A percentile compares a stretch with the other conserved stretches of the same genome.
Evolutionary conservation across 2,329 filamentous ascomycete genomes (phyloP).

Genomic region (Kalmusia sp.): DNA sequence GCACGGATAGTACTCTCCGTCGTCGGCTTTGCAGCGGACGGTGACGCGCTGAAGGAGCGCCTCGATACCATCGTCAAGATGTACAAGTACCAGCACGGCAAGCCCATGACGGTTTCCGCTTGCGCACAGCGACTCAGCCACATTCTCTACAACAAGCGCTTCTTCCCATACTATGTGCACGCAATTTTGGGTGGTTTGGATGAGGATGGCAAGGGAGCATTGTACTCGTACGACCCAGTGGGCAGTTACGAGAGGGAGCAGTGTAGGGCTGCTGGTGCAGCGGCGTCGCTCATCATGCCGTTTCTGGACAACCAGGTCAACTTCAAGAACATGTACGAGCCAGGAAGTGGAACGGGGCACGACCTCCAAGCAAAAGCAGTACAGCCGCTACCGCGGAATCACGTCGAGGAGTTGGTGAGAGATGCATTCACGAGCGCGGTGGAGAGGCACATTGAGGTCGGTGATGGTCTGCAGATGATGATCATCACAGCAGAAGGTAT

Average conservation of each 20-base stretch:
- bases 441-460: conserved; percentile 98
- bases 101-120: conserved; percentile 91
- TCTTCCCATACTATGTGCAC: conserved; percentile 98
- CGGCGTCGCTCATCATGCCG: conserved; percentile 95
- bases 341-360: conserved; percentile 83
- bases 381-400: conserved; percentile 72
- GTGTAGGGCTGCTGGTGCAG: conserved; percentile 91
- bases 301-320: conserved; percentile 99
- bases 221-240: conserved; percentile 98
- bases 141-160: conserved; percentile 95
- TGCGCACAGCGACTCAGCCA: conserved; percentile 95
- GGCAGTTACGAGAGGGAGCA: conserved; percentile 98
- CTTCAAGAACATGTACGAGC: conserved; percentile 97
- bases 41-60: conserved; percentile 89
- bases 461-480: conserved; percentile 94
- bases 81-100: conserved; percentile 98
- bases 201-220: conserved; percentile 89
- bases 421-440: conserved; percentile 98
- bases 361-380: conserved; percentile 74
- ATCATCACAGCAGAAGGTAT: conserved; percentile 88
- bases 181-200: conserved; percentile 94
- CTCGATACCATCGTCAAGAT: conserved; percentile 96
- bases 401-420: conserved; percentile 87
- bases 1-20: conserved; percentile 90
- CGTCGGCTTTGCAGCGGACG: conserved; percentile 94